Percentiles rank a stretch among this genome's conserved stretches.
Conservation (phyloP, 2,329 filamentous ascomycete species). For the Paracoccidioides brasiliensis region DNA sequence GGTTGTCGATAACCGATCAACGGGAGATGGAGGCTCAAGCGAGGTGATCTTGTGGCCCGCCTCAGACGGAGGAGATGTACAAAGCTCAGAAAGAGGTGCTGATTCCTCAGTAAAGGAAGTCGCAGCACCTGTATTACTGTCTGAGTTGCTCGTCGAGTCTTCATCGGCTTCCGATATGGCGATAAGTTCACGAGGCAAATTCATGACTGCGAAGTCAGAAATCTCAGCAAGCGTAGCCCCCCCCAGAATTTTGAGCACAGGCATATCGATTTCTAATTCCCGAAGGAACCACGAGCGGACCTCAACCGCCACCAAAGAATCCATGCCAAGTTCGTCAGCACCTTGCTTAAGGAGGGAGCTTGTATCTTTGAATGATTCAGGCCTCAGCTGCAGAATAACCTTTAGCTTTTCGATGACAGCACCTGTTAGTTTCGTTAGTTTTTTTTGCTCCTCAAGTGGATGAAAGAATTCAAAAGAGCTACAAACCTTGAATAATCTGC, state of each 20-base stretch:
- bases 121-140: background rate
- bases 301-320: slow-evolving; percentile 27
- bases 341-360: background rate
- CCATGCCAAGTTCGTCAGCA: slow-evolving; percentile 20
- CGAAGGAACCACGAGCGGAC: slow-evolving; percentile 37
- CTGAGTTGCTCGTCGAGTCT: background rate
- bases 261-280: slow-evolving; percentile 31
- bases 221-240: background rate
- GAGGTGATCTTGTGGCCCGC: background rate
- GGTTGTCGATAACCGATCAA: background rate
- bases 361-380: background rate
- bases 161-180: background rate
- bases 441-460: background rate
- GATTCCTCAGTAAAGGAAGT: background rate
- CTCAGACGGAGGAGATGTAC: background rate
- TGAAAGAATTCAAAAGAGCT: background rate
- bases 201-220: background rate
- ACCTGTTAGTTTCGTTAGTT: background rate
- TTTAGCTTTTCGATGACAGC: background rate
- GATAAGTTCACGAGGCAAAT: background rate
- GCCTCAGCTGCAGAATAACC: background rate
- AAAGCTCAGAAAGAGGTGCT: background rate
- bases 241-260: slow-evolving; percentile 35
- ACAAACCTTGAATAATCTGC: slow-evolving; percentile 3
- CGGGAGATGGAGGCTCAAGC: background rate